Conservation (phyloP, 2,329 filamentous ascomycete species). For the Diplodia scrobiculata region DNA sequence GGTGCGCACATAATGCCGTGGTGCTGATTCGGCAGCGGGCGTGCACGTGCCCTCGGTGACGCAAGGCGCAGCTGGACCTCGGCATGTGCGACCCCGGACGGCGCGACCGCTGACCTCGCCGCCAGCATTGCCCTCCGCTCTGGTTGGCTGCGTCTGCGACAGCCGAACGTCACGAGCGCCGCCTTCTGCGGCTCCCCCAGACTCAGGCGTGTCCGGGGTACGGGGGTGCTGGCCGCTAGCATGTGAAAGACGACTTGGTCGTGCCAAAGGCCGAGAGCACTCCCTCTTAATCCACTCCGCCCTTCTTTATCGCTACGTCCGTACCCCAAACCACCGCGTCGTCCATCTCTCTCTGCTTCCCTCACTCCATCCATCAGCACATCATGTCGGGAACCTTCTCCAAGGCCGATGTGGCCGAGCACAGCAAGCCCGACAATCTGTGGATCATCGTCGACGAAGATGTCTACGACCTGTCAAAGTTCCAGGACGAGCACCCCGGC, state of each 20-base stretch:
- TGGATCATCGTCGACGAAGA: conserved; percentile 93
- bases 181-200: conserved; percentile 26
- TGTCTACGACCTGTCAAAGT: conserved; percentile 87
- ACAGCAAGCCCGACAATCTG: conserved; percentile 83
- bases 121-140: not conserved
- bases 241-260: conserved; percentile 26
- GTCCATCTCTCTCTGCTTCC: conserved; percentile 7
- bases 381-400: conserved; percentile 86
- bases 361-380: not conserved
- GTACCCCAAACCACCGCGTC: not conserved
- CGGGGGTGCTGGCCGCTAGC: conserved; percentile 7
- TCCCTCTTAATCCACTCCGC: conserved; percentile 27
- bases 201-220: conserved; percentile 27
- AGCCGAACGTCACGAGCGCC: conserved; percentile 20
- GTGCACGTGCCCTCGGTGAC: conserved; percentile 17
- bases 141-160: conserved; percentile 11
- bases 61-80: conserved; percentile 18
- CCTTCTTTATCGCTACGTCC: conserved; percentile 25
- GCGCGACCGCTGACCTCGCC: conserved; percentile 12
- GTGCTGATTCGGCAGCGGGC: conserved; percentile 5
- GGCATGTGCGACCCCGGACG: conserved; percentile 12
- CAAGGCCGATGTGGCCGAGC: conserved; percentile 80
- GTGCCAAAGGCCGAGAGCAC: conserved; percentile 21
- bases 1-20: conserved; percentile 17
- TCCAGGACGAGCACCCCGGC: conserved; percentile 61